Base-by-base conservation (phyloP, 805 yeast genomes). In the Starmerella tilneyi region DNA sequence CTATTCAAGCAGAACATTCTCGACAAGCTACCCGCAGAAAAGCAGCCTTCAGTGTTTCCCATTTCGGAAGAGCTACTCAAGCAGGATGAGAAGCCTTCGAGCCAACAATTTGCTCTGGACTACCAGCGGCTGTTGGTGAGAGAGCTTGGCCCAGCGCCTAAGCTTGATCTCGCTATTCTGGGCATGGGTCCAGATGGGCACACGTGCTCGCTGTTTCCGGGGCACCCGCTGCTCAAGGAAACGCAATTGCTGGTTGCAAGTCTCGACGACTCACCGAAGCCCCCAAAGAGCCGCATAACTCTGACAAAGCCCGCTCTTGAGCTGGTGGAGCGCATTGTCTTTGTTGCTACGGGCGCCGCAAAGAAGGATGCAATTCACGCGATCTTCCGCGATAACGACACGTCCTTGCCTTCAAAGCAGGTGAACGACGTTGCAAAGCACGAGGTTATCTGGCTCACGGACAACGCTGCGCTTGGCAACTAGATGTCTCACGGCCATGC, bases 121-220 rank as follows among this genome's bases (percentile, higher is more conserved):
- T 86, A 86, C 62, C 79, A 74, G 52, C 49, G 67, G 1, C 65
- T 69, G 34, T 63, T 86, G 43, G 84, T 89, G 9, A 59, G 55
- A 19, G 58, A 63, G 48, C 58, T 79, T 23, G 63, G 58, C 22
- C 28, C 40, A 9, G 37, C 56, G 41, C 59, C 58, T 24, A 46
- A 27, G 1, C 57, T 75, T 26, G 94, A 86, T 63, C 66, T 85
- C 55, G 67, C 86, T 19, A 66, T 85, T 45, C 70, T 86, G 51
- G 96, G 96, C 19, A 82, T 92, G 62, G 96, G 96, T 7, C 96
- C 96, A 28, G 96, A 86, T 59, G 96, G 96, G 30, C 96, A 86
- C 63, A 86, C 95, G 34, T 84, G 94, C 66, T 86, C 96, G 1
- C 69, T 86, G 51, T 86, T 86, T 74, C 96, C 96, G 11, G 86